These are phyloP conservation scores for Euphrasia arctica DNA, from an alignment of 305 asterid species.

Conservation along the genomic window DNA sequence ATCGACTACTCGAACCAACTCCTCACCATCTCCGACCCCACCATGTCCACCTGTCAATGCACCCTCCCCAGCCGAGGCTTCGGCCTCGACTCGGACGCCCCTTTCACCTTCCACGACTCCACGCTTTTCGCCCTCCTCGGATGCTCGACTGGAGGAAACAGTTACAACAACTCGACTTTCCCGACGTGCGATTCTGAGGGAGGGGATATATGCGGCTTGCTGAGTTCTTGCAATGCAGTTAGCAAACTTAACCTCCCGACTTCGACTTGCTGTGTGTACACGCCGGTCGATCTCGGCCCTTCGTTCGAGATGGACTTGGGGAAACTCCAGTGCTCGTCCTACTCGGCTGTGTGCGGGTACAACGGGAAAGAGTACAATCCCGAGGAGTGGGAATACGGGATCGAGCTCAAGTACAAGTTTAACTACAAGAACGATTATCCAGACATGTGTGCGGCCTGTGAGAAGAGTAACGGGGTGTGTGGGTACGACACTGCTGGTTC, in stretches of 20 bases:
- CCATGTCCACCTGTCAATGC: conserved; percentile 82
- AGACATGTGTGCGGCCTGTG: conserved; percentile 52
- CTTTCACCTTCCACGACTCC: conserved; percentile 57
- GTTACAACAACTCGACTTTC: conserved; percentile 25
- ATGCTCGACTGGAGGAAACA: conserved; percentile 40
- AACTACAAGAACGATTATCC: conserved; percentile 72
- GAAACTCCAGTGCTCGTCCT: conserved; percentile 55
- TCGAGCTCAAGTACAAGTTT: conserved; percentile 66
- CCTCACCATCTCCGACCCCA: conserved; percentile 61
- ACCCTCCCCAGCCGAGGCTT: conserved; percentile 72
- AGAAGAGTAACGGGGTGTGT: conserved; percentile 73
- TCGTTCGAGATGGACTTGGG: conserved; percentile 68
- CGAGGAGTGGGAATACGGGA: conserved; percentile 64
- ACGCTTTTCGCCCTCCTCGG: conserved; percentile 69
- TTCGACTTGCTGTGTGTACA: conserved; percentile 69
- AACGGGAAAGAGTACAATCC: conserved; percentile 53
- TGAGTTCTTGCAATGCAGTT: conserved; percentile 63
- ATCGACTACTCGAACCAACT: conserved; percentile 58
- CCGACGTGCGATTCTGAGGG: conserved; percentile 63
- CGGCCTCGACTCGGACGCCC: conserved; percentile 73
- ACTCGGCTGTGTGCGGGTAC: conserved; percentile 62
- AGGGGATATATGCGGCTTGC: conserved; percentile 41
- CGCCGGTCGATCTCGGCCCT: conserved; percentile 88
- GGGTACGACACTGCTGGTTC: conserved; percentile 46
- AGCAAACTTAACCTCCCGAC: conserved; percentile 50